phyloP scores from a whole-genome alignment of 2,329 filamentous ascomycete species.

The Hypomyces rosellus region DNA sequence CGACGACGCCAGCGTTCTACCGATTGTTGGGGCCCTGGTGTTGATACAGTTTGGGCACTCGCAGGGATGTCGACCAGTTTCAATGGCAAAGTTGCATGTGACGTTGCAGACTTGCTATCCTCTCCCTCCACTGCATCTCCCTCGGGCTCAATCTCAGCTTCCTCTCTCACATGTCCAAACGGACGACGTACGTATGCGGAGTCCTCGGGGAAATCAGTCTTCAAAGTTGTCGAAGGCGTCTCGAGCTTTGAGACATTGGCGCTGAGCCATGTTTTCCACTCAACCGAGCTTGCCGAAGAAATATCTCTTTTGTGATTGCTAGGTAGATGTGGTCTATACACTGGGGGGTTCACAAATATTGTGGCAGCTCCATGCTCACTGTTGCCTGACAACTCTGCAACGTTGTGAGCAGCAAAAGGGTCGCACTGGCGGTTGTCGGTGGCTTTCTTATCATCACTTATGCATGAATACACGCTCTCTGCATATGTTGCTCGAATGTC shows the following conservation, averaged over 20 bases:
- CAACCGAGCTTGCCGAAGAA: constrained; percentile 41
- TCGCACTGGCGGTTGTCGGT: background rate
- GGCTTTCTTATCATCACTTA: constrained; percentile 18
- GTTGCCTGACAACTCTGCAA: too few relatives aligned
- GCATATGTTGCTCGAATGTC: constrained; percentile 34
- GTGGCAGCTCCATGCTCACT: constrained; percentile 10
- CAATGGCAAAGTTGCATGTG: background rate
- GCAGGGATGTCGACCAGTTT: background rate
- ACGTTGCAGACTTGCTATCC: background rate
- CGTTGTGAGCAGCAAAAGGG: background rate
- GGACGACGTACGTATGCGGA: constrained; percentile 5
- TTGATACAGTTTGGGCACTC: background rate
- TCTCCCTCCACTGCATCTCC: constrained; percentile 5
- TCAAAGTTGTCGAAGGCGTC: constrained; percentile 13
- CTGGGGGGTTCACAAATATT: constrained; percentile 4
- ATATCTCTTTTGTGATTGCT: constrained; percentile 26
- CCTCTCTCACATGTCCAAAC: constrained; percentile 41
- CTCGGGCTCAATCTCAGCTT: constrained; percentile 41
- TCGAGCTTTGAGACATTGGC: constrained; percentile 45
- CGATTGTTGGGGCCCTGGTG: background rate
- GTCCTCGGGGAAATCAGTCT: constrained; percentile 6
- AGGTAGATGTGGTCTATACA: constrained; percentile 17
- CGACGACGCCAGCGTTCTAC: background rate
- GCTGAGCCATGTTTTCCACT: constrained; percentile 52
- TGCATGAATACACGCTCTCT: constrained; percentile 44